A percentile compares a stretch with the other conserved stretches of the same genome.
phyloP scores from a whole-genome alignment of 139 green algal genomes.

The Auxenochlorella pyrenoidosa region DNA sequence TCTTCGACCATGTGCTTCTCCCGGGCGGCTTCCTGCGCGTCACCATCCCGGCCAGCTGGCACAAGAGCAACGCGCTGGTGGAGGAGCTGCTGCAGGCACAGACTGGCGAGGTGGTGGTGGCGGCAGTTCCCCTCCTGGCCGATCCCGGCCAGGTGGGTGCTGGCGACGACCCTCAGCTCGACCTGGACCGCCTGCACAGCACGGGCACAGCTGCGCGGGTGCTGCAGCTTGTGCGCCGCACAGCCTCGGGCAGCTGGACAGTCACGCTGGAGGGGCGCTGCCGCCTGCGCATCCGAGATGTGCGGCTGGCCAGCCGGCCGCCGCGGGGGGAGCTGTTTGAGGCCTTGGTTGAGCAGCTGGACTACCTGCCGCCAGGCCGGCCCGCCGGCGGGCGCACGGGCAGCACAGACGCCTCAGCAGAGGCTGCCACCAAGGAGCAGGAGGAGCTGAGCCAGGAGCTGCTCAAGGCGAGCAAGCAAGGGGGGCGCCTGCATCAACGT shows the following conservation, averaged over 20 bases:
- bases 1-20: conserved; percentile 34
- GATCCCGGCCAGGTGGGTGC: neutral
- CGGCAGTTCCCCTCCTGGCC: conserved; percentile 25
- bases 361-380: conserved; percentile 18
- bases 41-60: conserved; percentile 12
- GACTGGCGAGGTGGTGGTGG: conserved; percentile 26
- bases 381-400: neutral
- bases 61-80: conserved; percentile 25
- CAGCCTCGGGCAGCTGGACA: conserved; percentile 17
- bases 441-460: conserved; percentile 33
- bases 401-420: neutral
- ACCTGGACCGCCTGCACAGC: conserved; percentile 28
- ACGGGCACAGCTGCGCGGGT: conserved; percentile 42
- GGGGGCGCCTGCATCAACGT: too few relatives aligned
- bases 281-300: conserved; percentile 22
- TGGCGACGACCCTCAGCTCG: conserved; percentile 16
- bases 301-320: conserved; percentile 15
- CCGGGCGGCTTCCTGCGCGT: conserved; percentile 36
- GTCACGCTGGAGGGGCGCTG: conserved; percentile 40
- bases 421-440: neutral
- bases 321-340: conserved; percentile 5
- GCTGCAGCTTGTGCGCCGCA: conserved; percentile 29
- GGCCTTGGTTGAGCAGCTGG: conserved; percentile 38
- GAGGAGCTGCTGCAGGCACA: conserved; percentile 31
- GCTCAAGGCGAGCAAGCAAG: conserved; percentile 9